Percentiles rank a stretch among this genome's conserved stretches.
Evolutionary conservation across 2,329 filamentous ascomycete genomes (phyloP).

Genomic region (Diaporthe nobilis): DNA sequence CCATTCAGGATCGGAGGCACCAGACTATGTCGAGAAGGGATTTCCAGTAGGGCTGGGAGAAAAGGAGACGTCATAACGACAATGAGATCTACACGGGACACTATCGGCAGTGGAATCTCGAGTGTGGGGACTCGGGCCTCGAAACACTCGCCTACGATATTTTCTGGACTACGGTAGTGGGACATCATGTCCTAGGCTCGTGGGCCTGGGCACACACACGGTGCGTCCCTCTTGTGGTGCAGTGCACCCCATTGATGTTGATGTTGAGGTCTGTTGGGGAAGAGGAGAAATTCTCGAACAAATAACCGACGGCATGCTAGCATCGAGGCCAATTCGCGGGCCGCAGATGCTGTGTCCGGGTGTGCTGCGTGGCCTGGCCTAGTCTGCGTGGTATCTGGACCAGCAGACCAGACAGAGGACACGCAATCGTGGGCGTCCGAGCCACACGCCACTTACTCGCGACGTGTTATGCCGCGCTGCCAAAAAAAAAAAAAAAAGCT

Average conservation of each 20-base stretch:
- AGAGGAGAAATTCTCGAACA: not conserved
- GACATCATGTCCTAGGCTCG: conserved; percentile 1
- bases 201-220: not conserved
- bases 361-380: conserved; percentile 1
- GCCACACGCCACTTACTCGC: conserved; percentile 21
- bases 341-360: conserved; percentile 21
- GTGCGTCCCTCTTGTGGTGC: not conserved
- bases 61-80: not conserved
- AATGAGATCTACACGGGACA: conserved; percentile 2
- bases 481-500: not conserved
- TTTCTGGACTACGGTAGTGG: not conserved
- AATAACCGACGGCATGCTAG: not conserved
- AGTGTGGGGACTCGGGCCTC: not conserved
- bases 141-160: not conserved
- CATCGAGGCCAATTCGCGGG: conserved; percentile 16
- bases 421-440: conserved; percentile 25
- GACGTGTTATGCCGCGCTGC: not conserved
- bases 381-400: not conserved
- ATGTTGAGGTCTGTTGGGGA: not conserved
- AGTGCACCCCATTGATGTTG: not conserved
- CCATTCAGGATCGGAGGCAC: not conserved
- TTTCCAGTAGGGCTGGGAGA: conserved; percentile 6
- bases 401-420: not conserved
- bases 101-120: not conserved
- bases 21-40: not conserved